Percentiles rank a stretch among this genome's conserved stretches.
phyloP scores from a whole-genome alignment of 2,329 filamentous ascomycete genomes.

The Dichotomopilus funicola region DNA sequence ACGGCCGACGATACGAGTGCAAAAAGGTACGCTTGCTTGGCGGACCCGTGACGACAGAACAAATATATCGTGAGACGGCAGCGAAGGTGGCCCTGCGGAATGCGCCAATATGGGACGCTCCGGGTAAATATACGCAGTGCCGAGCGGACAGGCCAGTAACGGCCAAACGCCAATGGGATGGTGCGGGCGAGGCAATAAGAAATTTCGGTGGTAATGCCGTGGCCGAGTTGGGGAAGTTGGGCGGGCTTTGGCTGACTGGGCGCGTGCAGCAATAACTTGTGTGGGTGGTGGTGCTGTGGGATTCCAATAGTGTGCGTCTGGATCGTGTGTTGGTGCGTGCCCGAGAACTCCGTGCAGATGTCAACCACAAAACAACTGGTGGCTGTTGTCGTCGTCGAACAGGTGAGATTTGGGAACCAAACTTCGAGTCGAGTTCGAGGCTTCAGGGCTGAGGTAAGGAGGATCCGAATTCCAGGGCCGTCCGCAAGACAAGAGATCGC shows the following conservation, averaged over 20 bases:
- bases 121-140: slow-evolving; percentile 27
- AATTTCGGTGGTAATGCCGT: slow-evolving; percentile 25
- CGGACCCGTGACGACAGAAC: neutral
- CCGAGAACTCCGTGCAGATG: no score
- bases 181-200: slow-evolving; percentile 7
- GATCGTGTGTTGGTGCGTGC: no score
- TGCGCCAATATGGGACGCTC: slow-evolving; percentile 22
- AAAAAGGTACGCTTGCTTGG: no score
- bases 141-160: slow-evolving; percentile 14
- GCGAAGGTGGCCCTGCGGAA: neutral
- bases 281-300: neutral
- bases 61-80: slow-evolving; percentile 8
- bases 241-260: neutral
- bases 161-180: slow-evolving; percentile 20
- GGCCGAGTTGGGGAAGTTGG: slow-evolving; percentile 12
- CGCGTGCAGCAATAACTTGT: neutral
- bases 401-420: no score
- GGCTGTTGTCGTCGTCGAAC: no score
- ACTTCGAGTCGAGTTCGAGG: neutral
- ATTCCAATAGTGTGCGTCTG: neutral
- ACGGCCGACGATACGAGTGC: no score
- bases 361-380: no score
- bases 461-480: neutral
- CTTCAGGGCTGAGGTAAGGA: neutral
- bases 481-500: neutral